A percentile compares a stretch with the other conserved stretches of the same genome.
Evolutionary conservation across 2,329 filamentous ascomycete species (phyloP).

Genomic region (Conoideocrella luteorostrata): DNA sequence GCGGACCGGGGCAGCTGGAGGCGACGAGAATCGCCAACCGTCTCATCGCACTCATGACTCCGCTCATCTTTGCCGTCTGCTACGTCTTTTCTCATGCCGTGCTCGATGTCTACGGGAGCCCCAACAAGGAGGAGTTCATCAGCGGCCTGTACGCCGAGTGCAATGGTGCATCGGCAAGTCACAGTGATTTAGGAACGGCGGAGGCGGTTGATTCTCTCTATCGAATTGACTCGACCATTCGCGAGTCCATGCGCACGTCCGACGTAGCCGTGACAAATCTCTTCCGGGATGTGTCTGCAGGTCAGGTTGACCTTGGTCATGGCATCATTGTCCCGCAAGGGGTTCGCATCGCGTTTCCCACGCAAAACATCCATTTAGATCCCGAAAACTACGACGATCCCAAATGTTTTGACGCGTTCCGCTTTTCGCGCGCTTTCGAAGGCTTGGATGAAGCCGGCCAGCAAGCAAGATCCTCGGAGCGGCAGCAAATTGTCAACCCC

Average conservation of each 20-base stretch:
- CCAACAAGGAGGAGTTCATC: too few relatives aligned
- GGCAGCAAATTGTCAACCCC: not conserved
- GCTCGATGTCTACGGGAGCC: too few relatives aligned
- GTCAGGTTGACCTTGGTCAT: not conserved
- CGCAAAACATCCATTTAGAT: conserved; percentile 1
- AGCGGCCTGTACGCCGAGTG: too few relatives aligned
- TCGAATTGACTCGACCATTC: conserved; percentile 3
- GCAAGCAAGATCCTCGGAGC: too few relatives aligned
- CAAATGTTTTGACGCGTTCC: conserved; percentile 4
- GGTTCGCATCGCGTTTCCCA: not conserved
- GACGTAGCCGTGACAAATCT: not conserved
- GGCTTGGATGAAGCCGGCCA: not conserved
- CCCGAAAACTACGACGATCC: not conserved
- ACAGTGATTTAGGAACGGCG: too few relatives aligned
- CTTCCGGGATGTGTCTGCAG: not conserved
- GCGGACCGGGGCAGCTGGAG: too few relatives aligned
- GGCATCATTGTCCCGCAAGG: not conserved
- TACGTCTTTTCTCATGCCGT: too few relatives aligned
- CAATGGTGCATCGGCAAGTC: too few relatives aligned
- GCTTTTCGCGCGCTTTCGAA: conserved; percentile 5
- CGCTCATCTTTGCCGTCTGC: too few relatives aligned
- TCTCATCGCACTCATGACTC: too few relatives aligned
- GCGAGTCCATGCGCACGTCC: conserved; percentile 6
- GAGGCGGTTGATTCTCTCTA: not conserved
- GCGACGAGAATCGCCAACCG: too few relatives aligned